These are phyloP conservation scores for Xanthoparmelia taractica DNA, from an alignment of 495 filamentous ascomycete genomes.

Conservation along the genomic window DNA sequence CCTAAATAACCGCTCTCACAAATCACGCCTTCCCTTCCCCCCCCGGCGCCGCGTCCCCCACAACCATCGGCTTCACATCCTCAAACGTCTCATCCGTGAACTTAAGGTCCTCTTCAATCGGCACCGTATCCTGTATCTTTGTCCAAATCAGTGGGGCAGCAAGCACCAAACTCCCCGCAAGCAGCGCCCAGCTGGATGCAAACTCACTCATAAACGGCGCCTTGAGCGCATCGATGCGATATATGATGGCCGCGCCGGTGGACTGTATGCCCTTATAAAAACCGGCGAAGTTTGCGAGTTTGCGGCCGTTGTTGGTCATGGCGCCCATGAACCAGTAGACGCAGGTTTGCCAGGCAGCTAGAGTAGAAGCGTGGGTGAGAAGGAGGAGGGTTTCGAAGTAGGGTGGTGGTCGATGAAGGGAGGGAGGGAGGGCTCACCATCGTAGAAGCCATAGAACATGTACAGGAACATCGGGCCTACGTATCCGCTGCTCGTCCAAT, in stretches of 20 bases:
- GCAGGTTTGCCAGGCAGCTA: slow-evolving; percentile 63
- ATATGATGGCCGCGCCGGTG: slow-evolving; percentile 73
- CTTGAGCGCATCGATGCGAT: slow-evolving; percentile 59
- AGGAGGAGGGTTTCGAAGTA: slow-evolving; percentile 63
- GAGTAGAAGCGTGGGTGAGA: slow-evolving; percentile 36
- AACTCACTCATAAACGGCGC: slow-evolving; percentile 49
- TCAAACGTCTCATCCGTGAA: slow-evolving; percentile 68
- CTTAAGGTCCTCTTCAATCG: slow-evolving; percentile 63
- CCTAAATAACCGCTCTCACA: not conserved
- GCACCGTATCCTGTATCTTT: slow-evolving; percentile 63
- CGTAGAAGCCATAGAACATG: slow-evolving; percentile 49
- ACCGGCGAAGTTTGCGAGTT: slow-evolving; percentile 80
- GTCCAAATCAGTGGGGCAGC: slow-evolving; percentile 65
- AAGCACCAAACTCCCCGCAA: slow-evolving; percentile 57
- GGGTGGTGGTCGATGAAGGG: slow-evolving; percentile 28
- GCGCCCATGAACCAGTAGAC: slow-evolving; percentile 92
- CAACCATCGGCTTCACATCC: slow-evolving; percentile 45
- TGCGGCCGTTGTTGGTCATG: slow-evolving; percentile 80
- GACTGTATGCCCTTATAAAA: slow-evolving; percentile 94
- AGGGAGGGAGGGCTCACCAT: slow-evolving; percentile 28
- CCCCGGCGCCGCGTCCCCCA: not conserved
- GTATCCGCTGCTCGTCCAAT: slow-evolving; percentile 37
- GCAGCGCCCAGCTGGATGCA: slow-evolving; percentile 55
- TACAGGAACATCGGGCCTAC: slow-evolving; percentile 48
- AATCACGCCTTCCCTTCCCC: slow-evolving; percentile 13